These are phyloP conservation scores for Nectriaceae sp. DNA, from an alignment of 2,329 filamentous ascomycete genomes.

Conservation along the genomic window DNA sequence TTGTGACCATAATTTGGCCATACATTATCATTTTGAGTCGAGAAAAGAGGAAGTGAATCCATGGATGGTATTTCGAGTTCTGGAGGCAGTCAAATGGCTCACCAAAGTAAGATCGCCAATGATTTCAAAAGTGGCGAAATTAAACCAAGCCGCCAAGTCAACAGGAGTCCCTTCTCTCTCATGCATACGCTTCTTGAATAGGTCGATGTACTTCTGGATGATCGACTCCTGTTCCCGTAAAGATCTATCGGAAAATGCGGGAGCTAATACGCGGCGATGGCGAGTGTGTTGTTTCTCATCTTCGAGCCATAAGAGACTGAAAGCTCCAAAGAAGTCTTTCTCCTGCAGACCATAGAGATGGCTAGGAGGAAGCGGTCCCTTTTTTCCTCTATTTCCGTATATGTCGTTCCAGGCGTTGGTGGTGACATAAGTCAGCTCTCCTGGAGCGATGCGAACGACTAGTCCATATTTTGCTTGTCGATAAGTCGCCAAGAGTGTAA, in stretches of 20 bases:
- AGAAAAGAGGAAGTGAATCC: not conserved
- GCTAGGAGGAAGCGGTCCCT: not conserved
- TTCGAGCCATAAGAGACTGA: not conserved
- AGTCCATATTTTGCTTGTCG: slow-evolving; percentile 32
- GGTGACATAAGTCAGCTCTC: slow-evolving; percentile 41
- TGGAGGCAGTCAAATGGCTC: slow-evolving; percentile 31
- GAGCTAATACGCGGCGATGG: slow-evolving; percentile 35
- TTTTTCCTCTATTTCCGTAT: slow-evolving; percentile 30
- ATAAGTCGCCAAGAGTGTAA: not conserved
- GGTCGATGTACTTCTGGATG: slow-evolving; percentile 30
- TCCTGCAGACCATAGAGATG: not conserved
- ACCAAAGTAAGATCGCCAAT: slow-evolving; percentile 34
- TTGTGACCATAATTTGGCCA: not conserved
- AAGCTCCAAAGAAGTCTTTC: not conserved
- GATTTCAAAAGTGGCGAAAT: slow-evolving; percentile 30
- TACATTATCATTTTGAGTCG: not conserved
- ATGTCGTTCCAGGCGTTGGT: slow-evolving; percentile 42
- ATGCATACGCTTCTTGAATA: slow-evolving; percentile 17
- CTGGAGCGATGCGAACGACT: slow-evolving; percentile 43
- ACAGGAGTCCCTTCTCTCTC: slow-evolving; percentile 4
- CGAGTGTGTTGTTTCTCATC: slow-evolving; percentile 14
- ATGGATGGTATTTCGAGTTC: slow-evolving; percentile 12
- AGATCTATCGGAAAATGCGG: slow-evolving; percentile 31
- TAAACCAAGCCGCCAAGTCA: slow-evolving; percentile 29
- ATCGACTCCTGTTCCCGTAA: slow-evolving; percentile 35